A percentile compares a stretch with the other conserved stretches of the same genome.
Evolutionary conservation across 2,329 filamentous ascomycete species (phyloP).

Genomic region (Chrysoporthe deuterocubensis): DNA sequence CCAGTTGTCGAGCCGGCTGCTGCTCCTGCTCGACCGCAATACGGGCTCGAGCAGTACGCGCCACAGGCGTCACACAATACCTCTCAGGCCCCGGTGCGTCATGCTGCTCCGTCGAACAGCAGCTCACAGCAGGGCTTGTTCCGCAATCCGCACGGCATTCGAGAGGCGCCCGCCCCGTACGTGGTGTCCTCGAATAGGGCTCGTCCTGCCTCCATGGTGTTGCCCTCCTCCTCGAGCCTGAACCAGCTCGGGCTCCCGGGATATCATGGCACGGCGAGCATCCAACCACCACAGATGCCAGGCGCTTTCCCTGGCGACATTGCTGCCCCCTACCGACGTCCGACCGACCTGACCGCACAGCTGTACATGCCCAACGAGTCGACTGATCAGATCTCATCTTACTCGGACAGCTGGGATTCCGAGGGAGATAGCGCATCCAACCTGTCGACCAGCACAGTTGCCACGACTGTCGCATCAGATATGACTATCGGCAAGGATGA

Average conservation of each 20-base stretch:
- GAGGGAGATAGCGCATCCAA: conserved; percentile 28
- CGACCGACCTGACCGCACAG: conserved; percentile 24
- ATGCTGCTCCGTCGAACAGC: conserved; percentile 8
- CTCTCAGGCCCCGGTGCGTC: conserved; percentile 10
- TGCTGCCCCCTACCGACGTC: conserved; percentile 25
- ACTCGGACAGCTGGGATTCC: conserved; percentile 25
- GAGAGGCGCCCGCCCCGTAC: conserved; percentile 21
- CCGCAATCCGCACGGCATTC: conserved; percentile 27
- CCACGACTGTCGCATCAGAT: conserved; percentile 30
- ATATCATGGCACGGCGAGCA: conserved; percentile 6
- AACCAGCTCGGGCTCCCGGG: background rate
- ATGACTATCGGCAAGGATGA: conserved; percentile 28
- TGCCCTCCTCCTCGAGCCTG: conserved; percentile 7
- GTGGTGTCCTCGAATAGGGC: conserved; percentile 11
- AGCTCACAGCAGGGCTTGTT: conserved; percentile 25
- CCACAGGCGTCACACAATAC: conserved; percentile 20
- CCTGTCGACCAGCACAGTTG: conserved; percentile 28
- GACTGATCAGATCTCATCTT: conserved; percentile 21
- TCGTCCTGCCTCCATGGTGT: conserved; percentile 14
- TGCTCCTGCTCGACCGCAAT: conserved; percentile 12
- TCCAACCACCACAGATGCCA: conserved; percentile 17
- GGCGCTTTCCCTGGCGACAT: conserved; percentile 26
- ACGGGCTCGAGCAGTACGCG: conserved; percentile 22
- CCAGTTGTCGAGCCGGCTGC: conserved; percentile 9
- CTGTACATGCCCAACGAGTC: conserved; percentile 24